Conservation (phyloP, 2,329 filamentous ascomycete genomes). For the Fusarium poae region DNA sequence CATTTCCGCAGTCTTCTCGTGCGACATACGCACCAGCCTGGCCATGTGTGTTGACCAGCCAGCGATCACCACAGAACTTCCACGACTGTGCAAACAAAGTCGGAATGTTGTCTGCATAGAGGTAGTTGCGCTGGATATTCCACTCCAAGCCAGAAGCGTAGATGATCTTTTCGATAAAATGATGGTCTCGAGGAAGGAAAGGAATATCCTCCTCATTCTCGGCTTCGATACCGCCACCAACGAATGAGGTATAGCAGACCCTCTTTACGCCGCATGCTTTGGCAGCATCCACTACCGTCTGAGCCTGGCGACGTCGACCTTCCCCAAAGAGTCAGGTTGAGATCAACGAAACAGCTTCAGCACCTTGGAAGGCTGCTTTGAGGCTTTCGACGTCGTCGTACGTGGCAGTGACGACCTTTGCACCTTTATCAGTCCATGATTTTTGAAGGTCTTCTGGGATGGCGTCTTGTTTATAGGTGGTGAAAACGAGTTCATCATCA, state of each 20-base stretch:
- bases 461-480: constrained; percentile 43
- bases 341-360: constrained; percentile 45
- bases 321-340: constrained; percentile 47
- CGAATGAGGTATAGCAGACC: constrained; percentile 45
- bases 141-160: constrained; percentile 43
- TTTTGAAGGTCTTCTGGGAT: constrained; percentile 30
- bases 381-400: constrained; percentile 46
- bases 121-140: constrained; percentile 45
- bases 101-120: constrained; percentile 44
- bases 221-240: constrained; percentile 43
- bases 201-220: constrained; percentile 47
- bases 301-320: constrained; percentile 39
- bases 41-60: constrained; percentile 43
- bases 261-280: constrained; percentile 44
- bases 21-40: constrained; percentile 42
- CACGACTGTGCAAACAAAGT: constrained; percentile 42
- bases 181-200: constrained; percentile 44
- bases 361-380: constrained; percentile 41
- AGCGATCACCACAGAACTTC: constrained; percentile 44
- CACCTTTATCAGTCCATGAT: constrained; percentile 41
- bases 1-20: constrained; percentile 43
- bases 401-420: constrained; percentile 36
- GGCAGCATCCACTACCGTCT: constrained; percentile 41
- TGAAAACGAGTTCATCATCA: constrained; percentile 43
- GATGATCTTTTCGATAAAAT: constrained; percentile 43